Percentiles rank a stretch among this genome's conserved stretches.
phyloP scores from a whole-genome alignment of 2,329 filamentous ascomycete species.

The Ascochyta fabae region DNA sequence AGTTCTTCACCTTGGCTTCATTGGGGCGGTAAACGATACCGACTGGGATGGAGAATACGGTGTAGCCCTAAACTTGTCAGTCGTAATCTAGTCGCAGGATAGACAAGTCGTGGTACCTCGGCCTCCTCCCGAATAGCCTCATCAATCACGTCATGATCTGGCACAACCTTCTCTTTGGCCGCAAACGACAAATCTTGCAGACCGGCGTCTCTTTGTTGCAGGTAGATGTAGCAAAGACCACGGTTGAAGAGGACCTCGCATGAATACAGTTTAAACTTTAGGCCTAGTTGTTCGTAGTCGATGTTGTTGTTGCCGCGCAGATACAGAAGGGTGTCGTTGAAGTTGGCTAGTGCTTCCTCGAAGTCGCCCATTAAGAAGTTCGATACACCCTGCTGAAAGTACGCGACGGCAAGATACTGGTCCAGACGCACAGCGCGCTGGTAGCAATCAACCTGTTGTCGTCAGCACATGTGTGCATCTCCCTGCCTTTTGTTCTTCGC shows the following conservation, averaged over 20 bases:
- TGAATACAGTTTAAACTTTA: conserved; percentile 95
- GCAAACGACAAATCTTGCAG: conserved; percentile 91
- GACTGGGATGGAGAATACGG: conserved; percentile 96
- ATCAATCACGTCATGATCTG: conserved; percentile 97
- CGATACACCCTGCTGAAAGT: conserved; percentile 97
- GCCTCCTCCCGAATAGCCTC: conserved; percentile 93
- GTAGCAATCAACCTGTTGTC: conserved; percentile 83
- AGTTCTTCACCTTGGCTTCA: conserved; percentile 96
- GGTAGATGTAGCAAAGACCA: conserved; percentile 95
- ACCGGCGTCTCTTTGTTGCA: conserved; percentile 88
- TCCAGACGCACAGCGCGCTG: conserved; percentile 89
- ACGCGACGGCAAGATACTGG: conserved; percentile 94
- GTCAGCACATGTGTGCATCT: conserved; percentile 25
- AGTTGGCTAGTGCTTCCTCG: conserved; percentile 95
- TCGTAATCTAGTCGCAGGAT: not conserved
- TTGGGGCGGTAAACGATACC: conserved; percentile 95
- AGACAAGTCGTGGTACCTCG: conserved; percentile 65
- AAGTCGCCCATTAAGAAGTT: conserved; percentile 98
- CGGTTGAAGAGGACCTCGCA: conserved; percentile 98
- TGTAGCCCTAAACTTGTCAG: conserved; percentile 75
- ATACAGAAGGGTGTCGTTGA: conserved; percentile 96
- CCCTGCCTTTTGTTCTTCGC: conserved; percentile 42
- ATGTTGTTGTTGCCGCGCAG: conserved; percentile 96
- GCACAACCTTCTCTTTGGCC: conserved; percentile 92
- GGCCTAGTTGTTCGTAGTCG: conserved; percentile 93